Evolutionary conservation across 2,329 filamentous ascomycete species (phyloP).

Genomic region (Neofusicoccum sp.): DNA sequence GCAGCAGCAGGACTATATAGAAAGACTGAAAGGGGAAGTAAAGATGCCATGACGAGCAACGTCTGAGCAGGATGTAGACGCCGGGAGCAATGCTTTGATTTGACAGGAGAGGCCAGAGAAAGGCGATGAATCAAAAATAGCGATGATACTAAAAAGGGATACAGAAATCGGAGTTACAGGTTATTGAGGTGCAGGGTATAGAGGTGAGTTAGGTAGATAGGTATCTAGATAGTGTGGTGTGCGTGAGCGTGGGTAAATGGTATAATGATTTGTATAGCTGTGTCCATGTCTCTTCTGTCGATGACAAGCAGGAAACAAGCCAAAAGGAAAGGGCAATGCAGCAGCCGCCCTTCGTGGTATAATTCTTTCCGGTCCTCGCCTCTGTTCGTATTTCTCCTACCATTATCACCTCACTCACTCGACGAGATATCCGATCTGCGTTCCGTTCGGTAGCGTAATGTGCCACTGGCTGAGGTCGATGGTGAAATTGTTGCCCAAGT

Average conservation of each 20-base stretch:
- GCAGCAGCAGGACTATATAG: background rate
- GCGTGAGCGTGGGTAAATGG: background rate
- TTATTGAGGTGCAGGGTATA: background rate
- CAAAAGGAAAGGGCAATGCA: background rate
- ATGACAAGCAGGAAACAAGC: background rate
- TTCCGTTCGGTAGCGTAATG: constrained; percentile 10
- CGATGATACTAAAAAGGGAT: constrained; percentile 4
- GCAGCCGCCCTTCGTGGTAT: background rate
- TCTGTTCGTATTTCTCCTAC: background rate
- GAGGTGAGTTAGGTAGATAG: background rate
- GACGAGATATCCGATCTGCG: constrained; percentile 2
- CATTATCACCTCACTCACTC: background rate
- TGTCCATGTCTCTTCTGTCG: background rate
- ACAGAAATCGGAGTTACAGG: background rate
- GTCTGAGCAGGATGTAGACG: background rate
- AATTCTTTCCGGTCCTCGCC: background rate
- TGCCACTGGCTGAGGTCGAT: constrained; percentile 29
- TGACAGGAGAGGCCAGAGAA: background rate
- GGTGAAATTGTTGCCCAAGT: constrained; percentile 21
- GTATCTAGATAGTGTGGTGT: background rate
- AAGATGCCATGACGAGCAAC: background rate
- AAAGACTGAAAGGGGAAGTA: background rate
- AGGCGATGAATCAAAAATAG: background rate
- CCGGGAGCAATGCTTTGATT: constrained; percentile 10
- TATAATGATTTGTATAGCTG: constrained; percentile 12